Conservation (phyloP, 768 basidiomycete species). For the Boletellus ananas region DNA sequence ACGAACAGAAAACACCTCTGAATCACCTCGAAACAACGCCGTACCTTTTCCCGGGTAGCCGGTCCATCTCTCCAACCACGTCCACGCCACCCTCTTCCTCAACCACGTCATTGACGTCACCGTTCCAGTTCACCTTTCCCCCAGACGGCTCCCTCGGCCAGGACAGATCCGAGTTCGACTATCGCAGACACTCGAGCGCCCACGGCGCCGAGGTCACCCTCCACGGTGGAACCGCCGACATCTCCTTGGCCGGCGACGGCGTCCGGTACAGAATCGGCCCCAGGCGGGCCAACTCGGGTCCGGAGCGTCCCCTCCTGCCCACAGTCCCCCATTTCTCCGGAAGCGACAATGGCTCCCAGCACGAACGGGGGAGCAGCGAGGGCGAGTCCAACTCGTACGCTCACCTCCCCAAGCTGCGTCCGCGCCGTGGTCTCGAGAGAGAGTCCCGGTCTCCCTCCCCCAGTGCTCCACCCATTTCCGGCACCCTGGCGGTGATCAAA, state of each 20-base stretch:
- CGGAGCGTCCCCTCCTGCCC: constrained; percentile 48
- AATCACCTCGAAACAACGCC: constrained; percentile 50
- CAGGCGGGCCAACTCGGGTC: constrained; percentile 45
- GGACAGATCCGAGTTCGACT: constrained; percentile 64
- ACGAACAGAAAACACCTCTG: constrained; percentile 56
- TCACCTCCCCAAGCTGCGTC: constrained; percentile 40
- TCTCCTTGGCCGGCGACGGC: constrained; percentile 55
- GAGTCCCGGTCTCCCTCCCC: constrained; percentile 48
- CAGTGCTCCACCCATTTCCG: constrained; percentile 52
- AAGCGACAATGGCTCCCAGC: constrained; percentile 49
- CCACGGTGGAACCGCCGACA: constrained; percentile 71
- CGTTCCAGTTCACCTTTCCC: constrained; percentile 62
- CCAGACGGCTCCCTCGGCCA: constrained; percentile 49
- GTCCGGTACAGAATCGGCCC: constrained; percentile 57
- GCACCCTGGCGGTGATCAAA: constrained; percentile 86
- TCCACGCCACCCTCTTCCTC: constrained; percentile 62
- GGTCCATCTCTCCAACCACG: constrained; percentile 67
- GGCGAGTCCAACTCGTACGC: constrained; percentile 47
- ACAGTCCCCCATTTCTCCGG: constrained; percentile 45
- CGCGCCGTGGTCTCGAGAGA: constrained; percentile 47
- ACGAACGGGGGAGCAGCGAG: constrained; percentile 54
- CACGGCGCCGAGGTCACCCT: constrained; percentile 62
- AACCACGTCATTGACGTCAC: constrained; percentile 56
- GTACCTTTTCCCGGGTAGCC: constrained; percentile 62
- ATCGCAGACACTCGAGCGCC: constrained; percentile 52